Conservation (phyloP, 208 protist genomes). For the Leishmania tarentolae region DNA sequence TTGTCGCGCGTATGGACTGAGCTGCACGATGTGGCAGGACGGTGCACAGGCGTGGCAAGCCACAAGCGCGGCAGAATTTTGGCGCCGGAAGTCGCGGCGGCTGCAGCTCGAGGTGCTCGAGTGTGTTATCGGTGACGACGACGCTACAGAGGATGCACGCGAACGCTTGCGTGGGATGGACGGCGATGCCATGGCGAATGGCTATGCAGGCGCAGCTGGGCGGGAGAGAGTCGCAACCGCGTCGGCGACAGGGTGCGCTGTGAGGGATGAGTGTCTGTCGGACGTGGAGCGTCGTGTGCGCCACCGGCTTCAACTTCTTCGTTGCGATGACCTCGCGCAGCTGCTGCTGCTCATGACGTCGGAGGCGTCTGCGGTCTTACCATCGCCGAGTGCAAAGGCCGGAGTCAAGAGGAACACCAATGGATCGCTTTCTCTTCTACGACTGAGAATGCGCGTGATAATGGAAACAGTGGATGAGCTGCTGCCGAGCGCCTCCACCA, state of each 20-base stretch:
- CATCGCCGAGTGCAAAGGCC: not conserved
- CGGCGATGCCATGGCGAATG: not conserved
- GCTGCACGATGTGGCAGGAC: not conserved
- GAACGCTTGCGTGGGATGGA: not conserved
- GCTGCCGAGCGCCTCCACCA: constrained; percentile 26
- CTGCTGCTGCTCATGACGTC: constrained; percentile 10
- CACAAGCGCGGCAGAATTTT: not conserved
- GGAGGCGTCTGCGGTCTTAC: not conserved
- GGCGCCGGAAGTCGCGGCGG: not conserved
- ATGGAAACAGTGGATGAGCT: constrained; percentile 28
- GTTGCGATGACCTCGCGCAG: constrained; percentile 24
- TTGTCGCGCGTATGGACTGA: not conserved
- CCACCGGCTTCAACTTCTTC: constrained; percentile 21
- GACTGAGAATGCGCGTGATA: constrained; percentile 7
- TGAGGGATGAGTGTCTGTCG: not conserved
- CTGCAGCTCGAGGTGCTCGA: not conserved
- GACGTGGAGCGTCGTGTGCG: constrained; percentile 16
- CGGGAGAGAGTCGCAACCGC: not conserved
- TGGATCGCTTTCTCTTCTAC: not conserved
- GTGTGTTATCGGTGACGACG: constrained; percentile 2
- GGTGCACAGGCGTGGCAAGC: not conserved
- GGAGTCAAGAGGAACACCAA: not conserved
- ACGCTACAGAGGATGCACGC: not conserved
- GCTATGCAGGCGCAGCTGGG: not conserved
- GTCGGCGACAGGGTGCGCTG: not conserved